Evolutionary conservation across 208 protist species (phyloP).

Genomic region (Lotmaria passim): DNA sequence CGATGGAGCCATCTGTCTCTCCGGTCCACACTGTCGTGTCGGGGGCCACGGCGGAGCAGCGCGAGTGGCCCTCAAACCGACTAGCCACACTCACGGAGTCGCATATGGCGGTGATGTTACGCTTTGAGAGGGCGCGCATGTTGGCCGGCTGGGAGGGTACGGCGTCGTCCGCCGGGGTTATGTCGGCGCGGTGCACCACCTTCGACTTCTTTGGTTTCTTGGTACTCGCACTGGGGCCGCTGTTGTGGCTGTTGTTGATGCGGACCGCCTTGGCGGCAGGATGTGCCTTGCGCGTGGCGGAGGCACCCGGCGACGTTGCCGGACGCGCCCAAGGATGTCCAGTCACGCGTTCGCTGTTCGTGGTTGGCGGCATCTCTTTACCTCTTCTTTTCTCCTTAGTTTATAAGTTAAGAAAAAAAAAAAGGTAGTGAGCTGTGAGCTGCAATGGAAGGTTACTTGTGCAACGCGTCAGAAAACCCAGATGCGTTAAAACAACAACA

Average conservation of each 20-base stretch:
- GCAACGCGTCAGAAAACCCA: not conserved
- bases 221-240: not conserved
- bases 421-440: not conserved
- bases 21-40: slow-evolving; percentile 69
- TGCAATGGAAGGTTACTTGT: not conserved
- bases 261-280: slow-evolving; percentile 21
- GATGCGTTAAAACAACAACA: no score
- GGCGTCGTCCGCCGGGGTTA: not conserved
- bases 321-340: not conserved
- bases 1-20: slow-evolving; percentile 61
- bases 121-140: slow-evolving; percentile 7
- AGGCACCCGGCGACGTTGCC: not conserved
- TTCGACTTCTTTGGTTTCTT: slow-evolving; percentile 18
- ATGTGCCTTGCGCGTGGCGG: slow-evolving; percentile 6
- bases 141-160: not conserved
- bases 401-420: not conserved
- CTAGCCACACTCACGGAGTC: slow-evolving; percentile 44
- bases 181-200: slow-evolving; percentile 14
- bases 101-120: slow-evolving; percentile 6
- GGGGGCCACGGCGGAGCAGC: slow-evolving; percentile 58
- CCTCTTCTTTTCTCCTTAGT: not conserved
- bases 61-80: slow-evolving; percentile 46
- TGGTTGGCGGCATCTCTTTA: slow-evolving; percentile 4
- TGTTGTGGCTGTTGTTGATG: not conserved
- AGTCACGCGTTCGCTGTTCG: slow-evolving; percentile 16